These are phyloP conservation scores for Chloris gayana DNA, from an alignment of 176 grass and related monocot species.

Conservation along the genomic window DNA sequence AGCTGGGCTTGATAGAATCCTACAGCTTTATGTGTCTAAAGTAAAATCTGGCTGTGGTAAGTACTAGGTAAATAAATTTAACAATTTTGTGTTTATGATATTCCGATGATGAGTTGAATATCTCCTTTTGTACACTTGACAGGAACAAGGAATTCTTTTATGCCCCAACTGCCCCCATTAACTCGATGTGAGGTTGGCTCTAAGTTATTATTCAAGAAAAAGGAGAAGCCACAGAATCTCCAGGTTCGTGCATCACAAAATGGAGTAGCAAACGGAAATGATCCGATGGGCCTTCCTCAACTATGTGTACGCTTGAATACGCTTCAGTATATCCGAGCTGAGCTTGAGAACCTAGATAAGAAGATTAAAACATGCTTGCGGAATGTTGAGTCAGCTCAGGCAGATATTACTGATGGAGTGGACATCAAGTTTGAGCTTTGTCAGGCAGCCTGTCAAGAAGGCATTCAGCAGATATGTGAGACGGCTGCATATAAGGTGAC, in stretches of 20 bases:
- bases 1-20: conserved; percentile 75
- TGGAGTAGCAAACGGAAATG: conserved; percentile 61
- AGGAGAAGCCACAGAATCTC: conserved; percentile 74
- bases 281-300: conserved; percentile 70
- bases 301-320: conserved; percentile 92
- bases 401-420: conserved; percentile 83
- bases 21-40: conserved; percentile 90
- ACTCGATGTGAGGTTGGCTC: conserved; percentile 96
- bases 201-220: conserved; percentile 89
- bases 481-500: conserved; percentile 90
- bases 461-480: conserved; percentile 84
- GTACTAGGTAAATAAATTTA: conserved; percentile 34
- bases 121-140: conserved; percentile 18
- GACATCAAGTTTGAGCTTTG: conserved; percentile 92
- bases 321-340: conserved; percentile 72
- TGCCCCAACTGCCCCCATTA: conserved; percentile 76
- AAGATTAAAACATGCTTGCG: conserved; percentile 91
- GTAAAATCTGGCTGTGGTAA: conserved; percentile 95
- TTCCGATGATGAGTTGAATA: conserved; percentile 8
- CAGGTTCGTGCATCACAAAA: conserved; percentile 72
- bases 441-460: conserved; percentile 79
- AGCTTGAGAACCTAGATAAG: conserved; percentile 91
- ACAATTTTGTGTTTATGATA: conserved; percentile 27
- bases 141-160: conserved; percentile 81
- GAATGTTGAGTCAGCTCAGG: conserved; percentile 90